Evolutionary conservation across 441 rosid genomes (phyloP), one percentile per base, ranked within the genome.

Genomic region (Monsonia emarginata): DNA sequence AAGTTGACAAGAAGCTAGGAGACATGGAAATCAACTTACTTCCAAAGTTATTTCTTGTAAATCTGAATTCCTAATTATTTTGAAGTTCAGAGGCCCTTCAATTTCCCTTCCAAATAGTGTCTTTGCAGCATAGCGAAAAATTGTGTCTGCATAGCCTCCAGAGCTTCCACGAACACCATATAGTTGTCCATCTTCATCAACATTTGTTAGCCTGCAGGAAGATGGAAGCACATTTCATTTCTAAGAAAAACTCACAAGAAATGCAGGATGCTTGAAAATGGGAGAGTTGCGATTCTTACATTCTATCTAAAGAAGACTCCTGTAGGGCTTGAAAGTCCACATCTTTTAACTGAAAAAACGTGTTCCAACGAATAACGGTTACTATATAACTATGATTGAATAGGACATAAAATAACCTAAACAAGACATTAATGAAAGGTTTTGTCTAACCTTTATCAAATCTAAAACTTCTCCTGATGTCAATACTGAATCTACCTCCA

Each of bases 401-500:
- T 13, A n/a, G n/a, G n/a, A 69, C 26, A 57, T 9, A 25, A 13
- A 56, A 18, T 11, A 65, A 42, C 36, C 18, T 28, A 44, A 4
- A 63, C 4, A 11, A 57, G 44, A 74, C 26, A 19, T 48, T 48
- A 50, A 21, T 0, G 38, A 54, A 76, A 70, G 32, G 26, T 59
- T 21, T 50, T 25, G 40, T 56, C 80, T 68, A 78, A 88, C 98
- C 93, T 86, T 81, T 67, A 93, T 80, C 79, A 93, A 79, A 74
- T 90, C 98, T 69, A 88, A 61, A 59, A 90, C 79, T 89, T 93
- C 97, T 63, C 96, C 95, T 11, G 95, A 74, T 40, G 98, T 89
- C 80, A 93, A 82, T 62, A 93, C 95, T 19, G 93, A 90, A 80
- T 93, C 98, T 58, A 93, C 97, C 80, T 93, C 97, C 3, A 84